phyloP scores from a whole-genome alignment of 164 flowering plant species.

The Magnolia changhungtana region DNA sequence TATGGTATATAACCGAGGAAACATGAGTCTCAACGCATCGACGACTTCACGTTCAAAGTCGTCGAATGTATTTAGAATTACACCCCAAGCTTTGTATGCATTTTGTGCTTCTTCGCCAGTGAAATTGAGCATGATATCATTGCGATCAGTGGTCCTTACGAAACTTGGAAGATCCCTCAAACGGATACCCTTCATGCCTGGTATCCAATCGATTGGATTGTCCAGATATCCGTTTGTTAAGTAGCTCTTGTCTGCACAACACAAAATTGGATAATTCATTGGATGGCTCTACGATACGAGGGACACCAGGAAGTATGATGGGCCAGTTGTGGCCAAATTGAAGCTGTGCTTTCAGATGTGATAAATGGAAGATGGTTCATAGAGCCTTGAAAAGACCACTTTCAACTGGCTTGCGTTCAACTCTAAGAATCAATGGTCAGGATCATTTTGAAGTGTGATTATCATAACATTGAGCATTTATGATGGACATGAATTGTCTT shows the following conservation, averaged over 20 bases:
- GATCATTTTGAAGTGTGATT: too few relatives aligned
- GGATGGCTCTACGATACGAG: too few relatives aligned
- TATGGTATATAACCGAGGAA: conserved; percentile 17
- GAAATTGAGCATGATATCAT: conserved; percentile 27
- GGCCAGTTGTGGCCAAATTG: too few relatives aligned
- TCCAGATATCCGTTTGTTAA: conserved; percentile 34
- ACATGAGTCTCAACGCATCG: conserved; percentile 8
- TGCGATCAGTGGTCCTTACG: conserved; percentile 24
- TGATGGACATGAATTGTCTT: too few relatives aligned
- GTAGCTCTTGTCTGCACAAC: conserved; percentile 27
- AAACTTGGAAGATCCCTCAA: conserved; percentile 37
- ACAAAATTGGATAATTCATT: background rate
- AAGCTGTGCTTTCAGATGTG: too few relatives aligned
- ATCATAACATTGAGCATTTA: too few relatives aligned
- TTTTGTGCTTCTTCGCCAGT: conserved; percentile 1
- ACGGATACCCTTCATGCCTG: conserved; percentile 34
- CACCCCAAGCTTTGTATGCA: conserved; percentile 7
- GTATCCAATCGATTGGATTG: conserved; percentile 33
- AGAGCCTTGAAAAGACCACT: too few relatives aligned
- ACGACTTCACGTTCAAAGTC: conserved; percentile 19
- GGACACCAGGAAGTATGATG: too few relatives aligned
- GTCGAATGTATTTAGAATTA: conserved; percentile 21
- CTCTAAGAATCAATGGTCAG: too few relatives aligned
- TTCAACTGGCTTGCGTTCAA: too few relatives aligned
- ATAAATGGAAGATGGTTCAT: too few relatives aligned